Evolutionary conservation across 768 basidiomycete species (phyloP).

Genomic region (Crepidotus variabilis): DNA sequence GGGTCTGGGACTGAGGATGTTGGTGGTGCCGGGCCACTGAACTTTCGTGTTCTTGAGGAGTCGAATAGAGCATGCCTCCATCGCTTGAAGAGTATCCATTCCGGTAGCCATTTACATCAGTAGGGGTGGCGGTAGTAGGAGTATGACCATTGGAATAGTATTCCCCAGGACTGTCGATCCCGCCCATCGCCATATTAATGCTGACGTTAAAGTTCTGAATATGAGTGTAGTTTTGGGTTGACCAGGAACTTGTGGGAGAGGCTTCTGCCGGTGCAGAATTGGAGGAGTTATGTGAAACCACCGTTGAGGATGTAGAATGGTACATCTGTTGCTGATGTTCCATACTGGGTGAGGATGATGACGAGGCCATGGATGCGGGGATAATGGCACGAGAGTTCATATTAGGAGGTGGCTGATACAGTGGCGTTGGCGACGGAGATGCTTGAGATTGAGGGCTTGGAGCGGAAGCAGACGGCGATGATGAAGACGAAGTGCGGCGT

Average conservation of each 20-base stretch:
- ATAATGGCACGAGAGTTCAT: constrained; percentile 50
- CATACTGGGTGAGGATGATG: constrained; percentile 46
- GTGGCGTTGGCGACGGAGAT: constrained; percentile 38
- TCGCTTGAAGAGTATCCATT: not conserved
- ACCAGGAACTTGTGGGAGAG: not conserved
- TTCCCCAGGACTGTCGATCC: constrained; percentile 1
- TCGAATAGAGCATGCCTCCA: not conserved
- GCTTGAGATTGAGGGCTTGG: constrained; percentile 42
- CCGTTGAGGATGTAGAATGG: not conserved
- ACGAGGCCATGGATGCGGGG: constrained; percentile 88
- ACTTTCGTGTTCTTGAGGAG: not conserved
- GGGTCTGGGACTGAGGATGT: not conserved
- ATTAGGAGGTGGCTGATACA: constrained; percentile 11
- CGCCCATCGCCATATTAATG: constrained; percentile 18
- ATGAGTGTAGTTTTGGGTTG: constrained; percentile 31
- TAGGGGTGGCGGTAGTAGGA: constrained; percentile 8
- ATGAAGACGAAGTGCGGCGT: constrained; percentile 41
- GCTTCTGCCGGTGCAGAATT: not conserved
- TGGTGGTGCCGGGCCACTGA: not conserved
- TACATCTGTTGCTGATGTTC: not conserved
- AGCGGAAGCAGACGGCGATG: constrained; percentile 41
- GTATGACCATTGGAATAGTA: constrained; percentile 11
- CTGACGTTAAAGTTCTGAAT: constrained; percentile 32
- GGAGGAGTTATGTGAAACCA: constrained; percentile 8
- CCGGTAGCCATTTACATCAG: constrained; percentile 11